Conservation (phyloP, 345 rosid species). For the Abelmoschus esculentus region DNA sequence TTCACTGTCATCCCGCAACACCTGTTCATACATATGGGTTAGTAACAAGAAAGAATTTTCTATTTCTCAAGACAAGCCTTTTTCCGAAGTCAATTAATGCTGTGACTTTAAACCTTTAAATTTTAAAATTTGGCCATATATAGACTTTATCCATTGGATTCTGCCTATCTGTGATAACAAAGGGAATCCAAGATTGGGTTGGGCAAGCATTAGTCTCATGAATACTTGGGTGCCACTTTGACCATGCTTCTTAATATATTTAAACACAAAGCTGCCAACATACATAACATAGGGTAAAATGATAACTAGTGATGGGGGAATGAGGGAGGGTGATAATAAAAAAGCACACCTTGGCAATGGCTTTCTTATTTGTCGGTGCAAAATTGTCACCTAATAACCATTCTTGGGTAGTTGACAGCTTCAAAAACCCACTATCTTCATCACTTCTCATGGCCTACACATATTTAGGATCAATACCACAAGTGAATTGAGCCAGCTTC, state of each 20-base stretch:
- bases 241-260: conserved; percentile 1
- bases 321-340: neutral
- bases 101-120: neutral
- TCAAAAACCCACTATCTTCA: conserved; percentile 59
- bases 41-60: neutral
- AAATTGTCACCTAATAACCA: conserved; percentile 62
- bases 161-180: neutral
- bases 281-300: neutral
- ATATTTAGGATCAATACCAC: conserved; percentile 5
- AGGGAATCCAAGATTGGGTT: neutral
- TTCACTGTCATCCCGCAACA: conserved; percentile 59
- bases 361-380: conserved; percentile 77
- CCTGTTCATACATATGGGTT: conserved; percentile 37
- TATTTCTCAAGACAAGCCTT: neutral
- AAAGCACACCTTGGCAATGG: conserved; percentile 45
- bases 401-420: conserved; percentile 56
- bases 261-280: neutral
- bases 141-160: neutral
- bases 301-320: neutral
- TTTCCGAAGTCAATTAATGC: neutral
- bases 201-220: neutral
- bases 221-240: neutral
- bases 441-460: conserved; percentile 34
- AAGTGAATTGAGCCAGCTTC: neutral
- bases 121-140: neutral